A percentile compares a stretch with the other conserved stretches of the same genome.
Evolutionary conservation across 192 early-diverging fungal species (phyloP).

Genomic region (Coemansia sp.): DNA sequence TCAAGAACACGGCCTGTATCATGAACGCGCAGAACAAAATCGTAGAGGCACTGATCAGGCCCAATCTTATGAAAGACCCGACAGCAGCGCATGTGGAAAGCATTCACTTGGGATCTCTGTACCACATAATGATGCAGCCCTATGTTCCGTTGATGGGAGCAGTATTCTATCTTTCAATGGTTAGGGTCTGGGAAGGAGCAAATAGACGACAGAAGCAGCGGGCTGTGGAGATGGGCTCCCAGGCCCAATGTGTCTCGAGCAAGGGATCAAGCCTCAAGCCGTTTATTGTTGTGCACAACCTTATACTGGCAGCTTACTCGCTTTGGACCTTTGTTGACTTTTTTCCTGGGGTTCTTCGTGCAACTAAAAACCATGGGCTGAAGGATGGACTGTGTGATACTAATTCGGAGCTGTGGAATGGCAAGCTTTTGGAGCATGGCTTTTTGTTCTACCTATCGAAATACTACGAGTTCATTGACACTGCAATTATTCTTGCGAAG

Average conservation of each 20-base stretch:
- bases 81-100: slow-evolving; percentile 24
- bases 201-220: slow-evolving; percentile 14
- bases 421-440: slow-evolving; percentile 70
- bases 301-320: slow-evolving; percentile 69
- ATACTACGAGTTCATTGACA: slow-evolving; percentile 88
- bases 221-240: neutral
- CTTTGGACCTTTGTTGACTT: slow-evolving; percentile 70
- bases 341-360: slow-evolving; percentile 59
- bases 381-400: slow-evolving; percentile 69
- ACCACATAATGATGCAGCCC: slow-evolving; percentile 67
- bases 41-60: neutral
- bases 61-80: neutral
- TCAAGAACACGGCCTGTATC: neutral
- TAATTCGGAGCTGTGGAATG: slow-evolving; percentile 63
- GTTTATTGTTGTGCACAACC: slow-evolving; percentile 78
- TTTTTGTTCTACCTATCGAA: slow-evolving; percentile 88
- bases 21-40: neutral
- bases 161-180: slow-evolving; percentile 14
- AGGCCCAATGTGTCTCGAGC: too few relatives aligned
- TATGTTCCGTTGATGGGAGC: slow-evolving; percentile 59
- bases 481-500: slow-evolving; percentile 80
- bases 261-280: slow-evolving; percentile 59
- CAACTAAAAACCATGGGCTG: slow-evolving; percentile 55
- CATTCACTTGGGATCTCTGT: slow-evolving; percentile 64
- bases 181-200: slow-evolving; percentile 23